phyloP scores from a whole-genome alignment of 768 basidiomycete species.

The Crucibulum laeve region DNA sequence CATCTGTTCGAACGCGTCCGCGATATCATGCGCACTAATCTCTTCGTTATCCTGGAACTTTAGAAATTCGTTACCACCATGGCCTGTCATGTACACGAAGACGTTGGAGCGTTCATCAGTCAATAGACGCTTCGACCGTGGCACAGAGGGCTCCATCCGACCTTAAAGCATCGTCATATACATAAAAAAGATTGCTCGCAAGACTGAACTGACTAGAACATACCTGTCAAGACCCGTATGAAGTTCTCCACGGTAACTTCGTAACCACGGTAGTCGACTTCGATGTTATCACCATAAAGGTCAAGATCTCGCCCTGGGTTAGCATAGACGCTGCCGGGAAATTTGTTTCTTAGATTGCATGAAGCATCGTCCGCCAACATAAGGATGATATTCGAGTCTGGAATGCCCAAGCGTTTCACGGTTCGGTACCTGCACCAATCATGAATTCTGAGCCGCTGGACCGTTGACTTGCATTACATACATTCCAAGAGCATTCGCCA shows the following conservation, averaged over 20 bases:
- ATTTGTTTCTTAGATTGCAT: conserved; percentile 89
- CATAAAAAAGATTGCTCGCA: neutral
- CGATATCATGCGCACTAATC: conserved; percentile 94
- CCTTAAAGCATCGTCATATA: conserved; percentile 38
- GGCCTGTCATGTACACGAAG: conserved; percentile 98
- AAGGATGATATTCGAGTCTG: conserved; percentile 97
- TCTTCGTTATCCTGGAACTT: conserved; percentile 99
- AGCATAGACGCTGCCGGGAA: conserved; percentile 91
- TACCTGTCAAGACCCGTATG: conserved; percentile 87
- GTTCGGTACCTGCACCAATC: conserved; percentile 78
- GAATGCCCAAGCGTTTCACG: conserved; percentile 95
- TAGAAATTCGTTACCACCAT: conserved; percentile 96
- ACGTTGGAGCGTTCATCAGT: conserved; percentile 90
- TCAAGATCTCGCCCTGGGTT: conserved; percentile 79
- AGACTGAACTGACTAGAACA: conserved; percentile 14
- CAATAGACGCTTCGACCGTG: conserved; percentile 88
- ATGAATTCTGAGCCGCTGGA: neutral
- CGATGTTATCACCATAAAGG: conserved; percentile 93
- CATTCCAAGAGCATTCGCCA: conserved; percentile 98
- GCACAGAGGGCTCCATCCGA: conserved; percentile 77
- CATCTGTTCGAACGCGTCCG: conserved; percentile 98
- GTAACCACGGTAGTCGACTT: conserved; percentile 97
- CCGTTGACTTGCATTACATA: conserved; percentile 24
- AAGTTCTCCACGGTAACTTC: conserved; percentile 98
- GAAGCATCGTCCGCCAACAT: conserved; percentile 98